These are phyloP conservation scores for Serendipita indica DNA, from an alignment of 768 basidiomycete genomes.

Conservation along the genomic window DNA sequence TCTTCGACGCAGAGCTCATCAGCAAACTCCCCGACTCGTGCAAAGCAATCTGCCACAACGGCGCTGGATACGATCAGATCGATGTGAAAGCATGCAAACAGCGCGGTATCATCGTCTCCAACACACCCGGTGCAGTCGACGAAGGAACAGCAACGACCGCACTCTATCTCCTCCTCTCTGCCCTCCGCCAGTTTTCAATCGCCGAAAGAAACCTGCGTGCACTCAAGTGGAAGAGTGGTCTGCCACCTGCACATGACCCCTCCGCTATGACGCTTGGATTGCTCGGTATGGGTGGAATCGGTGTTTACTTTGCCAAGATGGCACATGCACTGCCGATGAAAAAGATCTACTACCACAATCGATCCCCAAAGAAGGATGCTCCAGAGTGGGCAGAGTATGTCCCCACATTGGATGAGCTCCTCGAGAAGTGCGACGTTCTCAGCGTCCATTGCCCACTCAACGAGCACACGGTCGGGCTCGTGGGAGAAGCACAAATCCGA, in stretches of 20 bases:
- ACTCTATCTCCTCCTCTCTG: constrained; percentile 65
- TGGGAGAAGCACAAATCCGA: constrained; percentile 62
- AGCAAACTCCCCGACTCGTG: constrained; percentile 47
- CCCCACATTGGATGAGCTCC: constrained; percentile 40
- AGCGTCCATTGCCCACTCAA: constrained; percentile 76
- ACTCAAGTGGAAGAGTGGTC: constrained; percentile 44
- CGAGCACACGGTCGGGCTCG: constrained; percentile 53
- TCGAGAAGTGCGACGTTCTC: constrained; percentile 62
- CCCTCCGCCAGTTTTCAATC: constrained; percentile 54
- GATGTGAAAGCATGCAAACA: constrained; percentile 60
- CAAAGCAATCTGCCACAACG: constrained; percentile 84
- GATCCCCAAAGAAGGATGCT: constrained; percentile 39
- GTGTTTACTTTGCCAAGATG: constrained; percentile 51
- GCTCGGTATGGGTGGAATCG: constrained; percentile 67
- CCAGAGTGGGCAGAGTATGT: constrained; percentile 71
- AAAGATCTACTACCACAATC: constrained; percentile 59
- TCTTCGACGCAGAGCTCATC: constrained; percentile 70
- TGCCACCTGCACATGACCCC: constrained; percentile 42
- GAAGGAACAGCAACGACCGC: constrained; percentile 85
- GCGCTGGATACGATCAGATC: constrained; percentile 84
- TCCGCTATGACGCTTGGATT: constrained; percentile 56
- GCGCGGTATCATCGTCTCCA: constrained; percentile 64
- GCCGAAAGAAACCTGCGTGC: constrained; percentile 37
- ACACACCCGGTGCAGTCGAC: constrained; percentile 81
- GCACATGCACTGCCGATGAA: constrained; percentile 79